phyloP scores from a whole-genome alignment of 2,329 filamentous ascomycete species.

The Colletotrichum australisinense region DNA sequence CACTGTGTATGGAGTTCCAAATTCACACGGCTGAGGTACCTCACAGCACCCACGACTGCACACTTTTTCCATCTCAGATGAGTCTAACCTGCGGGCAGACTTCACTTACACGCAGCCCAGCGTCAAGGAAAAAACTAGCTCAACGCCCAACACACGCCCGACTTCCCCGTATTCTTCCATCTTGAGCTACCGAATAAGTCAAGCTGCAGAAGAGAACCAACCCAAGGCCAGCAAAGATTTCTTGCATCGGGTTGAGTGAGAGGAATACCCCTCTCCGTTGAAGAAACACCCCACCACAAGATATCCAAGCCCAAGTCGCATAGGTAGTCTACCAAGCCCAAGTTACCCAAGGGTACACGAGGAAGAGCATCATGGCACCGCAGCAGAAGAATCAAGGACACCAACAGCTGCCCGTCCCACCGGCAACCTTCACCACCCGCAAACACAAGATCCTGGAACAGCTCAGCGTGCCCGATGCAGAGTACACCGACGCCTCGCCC shows the following conservation, averaged over 20 bases:
- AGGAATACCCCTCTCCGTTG: background rate
- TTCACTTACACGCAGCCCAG: slow-evolving; percentile 31
- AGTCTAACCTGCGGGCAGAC: background rate
- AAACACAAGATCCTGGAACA: slow-evolving; percentile 80
- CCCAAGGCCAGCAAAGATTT: background rate
- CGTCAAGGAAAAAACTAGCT: background rate
- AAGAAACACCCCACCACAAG: background rate
- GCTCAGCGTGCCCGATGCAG: slow-evolving; percentile 73
- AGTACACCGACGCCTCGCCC: slow-evolving; percentile 87
- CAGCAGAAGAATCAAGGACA: slow-evolving; percentile 1
- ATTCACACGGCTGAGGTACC: slow-evolving; percentile 14
- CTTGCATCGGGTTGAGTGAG: background rate
- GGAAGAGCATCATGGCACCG: slow-evolving; percentile 22
- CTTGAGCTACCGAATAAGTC: background rate
- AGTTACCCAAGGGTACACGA: no score
- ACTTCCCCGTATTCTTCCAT: background rate
- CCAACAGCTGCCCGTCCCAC: slow-evolving; percentile 42
- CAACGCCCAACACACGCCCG: background rate
- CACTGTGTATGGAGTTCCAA: background rate
- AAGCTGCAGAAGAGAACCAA: background rate
- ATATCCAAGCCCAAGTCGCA: background rate
- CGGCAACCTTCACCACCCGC: slow-evolving; percentile 62
- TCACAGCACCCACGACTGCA: background rate
- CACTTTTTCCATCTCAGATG: slow-evolving; percentile 8
- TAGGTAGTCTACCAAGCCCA: background rate